These are phyloP conservation scores for Starmerella lactis-condensi DNA, from an alignment of 805 yeast species.

Conservation along the genomic window DNA sequence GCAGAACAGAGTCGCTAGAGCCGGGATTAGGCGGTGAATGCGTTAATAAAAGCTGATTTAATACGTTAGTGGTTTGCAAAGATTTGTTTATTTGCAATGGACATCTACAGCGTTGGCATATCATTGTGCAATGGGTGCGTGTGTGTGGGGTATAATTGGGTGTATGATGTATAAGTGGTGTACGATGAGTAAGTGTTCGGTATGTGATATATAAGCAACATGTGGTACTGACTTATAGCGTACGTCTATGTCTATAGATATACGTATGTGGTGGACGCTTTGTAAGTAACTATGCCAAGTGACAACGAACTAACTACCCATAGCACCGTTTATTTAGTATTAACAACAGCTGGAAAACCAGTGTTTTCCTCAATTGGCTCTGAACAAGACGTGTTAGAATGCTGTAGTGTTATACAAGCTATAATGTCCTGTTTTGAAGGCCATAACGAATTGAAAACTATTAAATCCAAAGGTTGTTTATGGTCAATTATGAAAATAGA, in stretches of 20 bases:
- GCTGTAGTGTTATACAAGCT: slow-evolving; percentile 18
- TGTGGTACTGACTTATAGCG: slow-evolving; percentile 4
- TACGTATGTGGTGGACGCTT: too few relatives aligned
- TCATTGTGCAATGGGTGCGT: too few relatives aligned
- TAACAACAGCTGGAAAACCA: slow-evolving; percentile 18
- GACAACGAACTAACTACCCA: not conserved
- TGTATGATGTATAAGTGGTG: too few relatives aligned
- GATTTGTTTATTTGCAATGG: too few relatives aligned
- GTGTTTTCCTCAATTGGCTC: slow-evolving; percentile 14
- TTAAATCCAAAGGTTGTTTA: slow-evolving; percentile 31
- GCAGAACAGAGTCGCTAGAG: slow-evolving; percentile 18
- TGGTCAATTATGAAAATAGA: slow-evolving; percentile 43
- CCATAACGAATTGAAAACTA: slow-evolving; percentile 21
- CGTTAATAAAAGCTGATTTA: too few relatives aligned
- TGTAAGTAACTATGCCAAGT: not conserved
- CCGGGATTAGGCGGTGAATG: too few relatives aligned
- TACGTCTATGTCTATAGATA: too few relatives aligned
- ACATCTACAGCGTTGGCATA: too few relatives aligned
- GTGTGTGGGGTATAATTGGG: too few relatives aligned
- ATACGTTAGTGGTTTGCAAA: too few relatives aligned
- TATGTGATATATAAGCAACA: too few relatives aligned
- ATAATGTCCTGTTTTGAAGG: slow-evolving; percentile 15
- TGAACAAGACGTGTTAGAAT: slow-evolving; percentile 13
- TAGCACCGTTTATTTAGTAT: slow-evolving; percentile 11
- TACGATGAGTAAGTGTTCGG: too few relatives aligned